Percentiles rank a stretch among this genome's conserved stretches.
Conservation (phyloP, 768 basidiomycete genomes). For the Hericium rajendrae region DNA sequence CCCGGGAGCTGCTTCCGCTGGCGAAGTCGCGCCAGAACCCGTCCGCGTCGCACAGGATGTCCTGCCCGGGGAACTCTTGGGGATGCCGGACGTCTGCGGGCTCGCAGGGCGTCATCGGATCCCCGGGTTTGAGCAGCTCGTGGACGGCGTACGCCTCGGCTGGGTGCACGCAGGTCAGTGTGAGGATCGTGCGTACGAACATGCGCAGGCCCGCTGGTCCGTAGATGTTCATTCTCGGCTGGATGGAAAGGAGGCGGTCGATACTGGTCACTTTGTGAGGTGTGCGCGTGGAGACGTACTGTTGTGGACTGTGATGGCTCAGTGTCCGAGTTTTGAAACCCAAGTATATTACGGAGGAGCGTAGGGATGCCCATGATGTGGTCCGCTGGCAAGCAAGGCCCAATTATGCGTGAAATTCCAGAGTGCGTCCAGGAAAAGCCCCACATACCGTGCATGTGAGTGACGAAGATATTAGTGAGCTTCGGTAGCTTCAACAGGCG, state of each 20-base stretch:
- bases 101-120: slow-evolving; percentile 44
- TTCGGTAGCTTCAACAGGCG: slow-evolving; percentile 30
- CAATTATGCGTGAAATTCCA: background rate
- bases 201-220: slow-evolving; percentile 71
- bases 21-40: slow-evolving; percentile 62
- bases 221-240: slow-evolving; percentile 57
- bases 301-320: too few relatives aligned
- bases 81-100: slow-evolving; percentile 37
- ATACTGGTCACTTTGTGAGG: too few relatives aligned
- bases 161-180: slow-evolving; percentile 54
- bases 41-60: slow-evolving; percentile 43
- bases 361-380: slow-evolving; percentile 70
- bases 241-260: background rate
- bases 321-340: slow-evolving; percentile 13
- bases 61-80: slow-evolving; percentile 55
- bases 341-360: slow-evolving; percentile 49
- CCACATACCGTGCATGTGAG: slow-evolving; percentile 66
- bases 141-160: slow-evolving; percentile 65
- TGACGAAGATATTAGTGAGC: slow-evolving; percentile 67
- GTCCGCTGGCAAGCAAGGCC: slow-evolving; percentile 35
- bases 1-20: slow-evolving; percentile 26
- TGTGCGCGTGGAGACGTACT: too few relatives aligned
- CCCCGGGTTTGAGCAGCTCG: slow-evolving; percentile 56
- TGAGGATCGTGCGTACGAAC: slow-evolving; percentile 63
- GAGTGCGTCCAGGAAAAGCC: background rate